These are phyloP conservation scores for Silene coronaria DNA, from an alignment of 179 eudicot genomes.

Conservation along the genomic window DNA sequence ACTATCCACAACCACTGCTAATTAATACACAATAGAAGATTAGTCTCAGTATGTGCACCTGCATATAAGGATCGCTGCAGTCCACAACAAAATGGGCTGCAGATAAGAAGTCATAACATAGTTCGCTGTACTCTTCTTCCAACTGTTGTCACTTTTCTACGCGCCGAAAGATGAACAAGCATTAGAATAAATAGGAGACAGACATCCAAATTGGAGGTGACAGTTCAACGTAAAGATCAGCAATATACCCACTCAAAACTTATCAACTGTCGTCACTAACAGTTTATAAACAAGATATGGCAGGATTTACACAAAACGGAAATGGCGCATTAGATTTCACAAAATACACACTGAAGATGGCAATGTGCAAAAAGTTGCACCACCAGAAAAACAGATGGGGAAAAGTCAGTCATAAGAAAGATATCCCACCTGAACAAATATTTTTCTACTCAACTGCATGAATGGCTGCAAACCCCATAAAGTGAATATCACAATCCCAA, in stretches of 20 bases:
- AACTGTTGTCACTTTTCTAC: conserved; percentile 74
- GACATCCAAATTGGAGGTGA: neutral
- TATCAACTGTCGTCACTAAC: conserved; percentile 7
- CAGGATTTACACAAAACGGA: neutral
- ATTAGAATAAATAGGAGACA: neutral
- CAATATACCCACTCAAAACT: conserved; percentile 1
- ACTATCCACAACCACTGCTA: neutral
- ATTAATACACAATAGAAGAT: neutral
- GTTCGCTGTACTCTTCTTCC: conserved; percentile 69
- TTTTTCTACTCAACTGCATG: conserved; percentile 53
- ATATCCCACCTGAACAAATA: conserved; percentile 51
- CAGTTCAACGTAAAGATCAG: neutral
- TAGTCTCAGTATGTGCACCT: conserved; percentile 42
- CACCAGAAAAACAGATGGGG: neutral
- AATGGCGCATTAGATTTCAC: neutral
- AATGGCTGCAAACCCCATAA: conserved; percentile 85
- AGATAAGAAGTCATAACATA: conserved; percentile 67
- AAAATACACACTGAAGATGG: neutral
- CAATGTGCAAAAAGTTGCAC: neutral
- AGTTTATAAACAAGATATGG: neutral
- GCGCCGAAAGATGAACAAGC: conserved; percentile 19
- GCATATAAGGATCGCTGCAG: conserved; percentile 75
- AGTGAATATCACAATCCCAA: conserved; percentile 60
- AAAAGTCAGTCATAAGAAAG: neutral
- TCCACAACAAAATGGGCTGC: conserved; percentile 84